Percentiles rank a stretch among this genome's conserved stretches.
Evolutionary conservation across 1,139 yeast genomes (phyloP).

Genomic region (Zygosaccharomyces sapae): DNA sequence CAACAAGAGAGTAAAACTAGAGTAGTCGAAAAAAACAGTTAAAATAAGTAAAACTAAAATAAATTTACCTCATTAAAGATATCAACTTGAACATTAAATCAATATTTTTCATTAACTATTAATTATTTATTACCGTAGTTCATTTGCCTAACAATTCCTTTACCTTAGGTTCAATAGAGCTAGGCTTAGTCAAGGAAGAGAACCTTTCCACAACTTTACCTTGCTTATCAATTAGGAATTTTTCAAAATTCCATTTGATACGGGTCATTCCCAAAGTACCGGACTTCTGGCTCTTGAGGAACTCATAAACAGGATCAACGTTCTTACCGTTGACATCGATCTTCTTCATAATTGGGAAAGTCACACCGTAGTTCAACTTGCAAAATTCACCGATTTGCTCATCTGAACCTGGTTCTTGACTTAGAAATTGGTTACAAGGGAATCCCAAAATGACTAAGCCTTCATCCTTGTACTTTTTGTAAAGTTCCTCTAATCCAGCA

Average conservation of each 20-base stretch:
- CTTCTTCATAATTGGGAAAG: constrained; percentile 85
- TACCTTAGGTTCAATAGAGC: constrained; percentile 48
- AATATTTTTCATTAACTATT: no score
- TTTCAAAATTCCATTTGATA: constrained; percentile 93
- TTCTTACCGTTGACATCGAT: constrained; percentile 82
- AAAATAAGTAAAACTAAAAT: neutral
- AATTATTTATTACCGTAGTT: no score
- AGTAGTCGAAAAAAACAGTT: constrained; percentile 8
- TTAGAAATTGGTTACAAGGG: constrained; percentile 89
- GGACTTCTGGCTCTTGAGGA: constrained; percentile 53
- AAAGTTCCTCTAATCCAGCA: constrained; percentile 73
- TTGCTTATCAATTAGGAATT: constrained; percentile 66
- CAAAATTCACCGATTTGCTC: constrained; percentile 64
- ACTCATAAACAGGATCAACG: constrained; percentile 77
- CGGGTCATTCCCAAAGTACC: constrained; percentile 76
- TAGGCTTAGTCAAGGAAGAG: constrained; percentile 66
- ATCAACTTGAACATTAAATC: no score
- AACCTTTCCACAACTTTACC: constrained; percentile 74
- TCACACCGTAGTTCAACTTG: constrained; percentile 66
- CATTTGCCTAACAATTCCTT: constrained; percentile 40
- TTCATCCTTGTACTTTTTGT: constrained; percentile 69
- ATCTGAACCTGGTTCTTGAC: constrained; percentile 78
- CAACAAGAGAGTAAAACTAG: constrained; percentile 19
- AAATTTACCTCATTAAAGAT: no score
- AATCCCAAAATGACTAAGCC: constrained; percentile 82